Conservation (phyloP, 192 early-diverging fungal species). For the Phycomyces nitens region DNA sequence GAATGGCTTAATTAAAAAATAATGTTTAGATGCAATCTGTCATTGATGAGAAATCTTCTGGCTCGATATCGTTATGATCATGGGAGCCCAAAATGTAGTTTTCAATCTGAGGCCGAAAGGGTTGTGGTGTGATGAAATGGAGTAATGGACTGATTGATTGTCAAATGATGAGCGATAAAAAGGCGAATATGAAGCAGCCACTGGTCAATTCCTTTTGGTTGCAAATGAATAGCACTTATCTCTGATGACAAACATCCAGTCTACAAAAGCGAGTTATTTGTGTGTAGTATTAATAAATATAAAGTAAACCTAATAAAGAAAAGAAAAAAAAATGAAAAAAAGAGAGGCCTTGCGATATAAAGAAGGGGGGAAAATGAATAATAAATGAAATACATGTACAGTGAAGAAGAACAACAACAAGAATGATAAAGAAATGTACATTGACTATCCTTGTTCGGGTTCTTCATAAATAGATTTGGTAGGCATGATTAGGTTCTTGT, state of each 20-base stretch:
- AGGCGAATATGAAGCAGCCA: background rate
- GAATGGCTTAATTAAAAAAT: no score
- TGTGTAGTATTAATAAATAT: no score
- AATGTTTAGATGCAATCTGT: no score
- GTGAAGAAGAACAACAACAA: background rate
- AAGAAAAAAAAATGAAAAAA: no score
- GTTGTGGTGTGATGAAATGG: no score
- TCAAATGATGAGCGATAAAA: conserved; percentile 2
- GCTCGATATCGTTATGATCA: background rate
- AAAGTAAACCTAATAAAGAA: no score
- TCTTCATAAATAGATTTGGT: conserved; percentile 24
- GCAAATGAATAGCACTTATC: background rate
- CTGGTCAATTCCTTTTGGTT: background rate
- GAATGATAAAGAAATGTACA: background rate
- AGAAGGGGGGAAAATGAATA: background rate
- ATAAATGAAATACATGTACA: conserved; percentile 1
- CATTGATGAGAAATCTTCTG: background rate
- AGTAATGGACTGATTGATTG: background rate
- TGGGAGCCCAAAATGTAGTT: conserved; percentile 4
- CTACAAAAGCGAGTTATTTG: no score
- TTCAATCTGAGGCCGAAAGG: background rate
- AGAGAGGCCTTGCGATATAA: background rate
- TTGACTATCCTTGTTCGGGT: background rate
- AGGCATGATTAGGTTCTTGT: conserved; percentile 32
- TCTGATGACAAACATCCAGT: background rate